phyloP scores from a whole-genome alignment of 805 yeast species.

The Kodamaea kakaduensis region DNA sequence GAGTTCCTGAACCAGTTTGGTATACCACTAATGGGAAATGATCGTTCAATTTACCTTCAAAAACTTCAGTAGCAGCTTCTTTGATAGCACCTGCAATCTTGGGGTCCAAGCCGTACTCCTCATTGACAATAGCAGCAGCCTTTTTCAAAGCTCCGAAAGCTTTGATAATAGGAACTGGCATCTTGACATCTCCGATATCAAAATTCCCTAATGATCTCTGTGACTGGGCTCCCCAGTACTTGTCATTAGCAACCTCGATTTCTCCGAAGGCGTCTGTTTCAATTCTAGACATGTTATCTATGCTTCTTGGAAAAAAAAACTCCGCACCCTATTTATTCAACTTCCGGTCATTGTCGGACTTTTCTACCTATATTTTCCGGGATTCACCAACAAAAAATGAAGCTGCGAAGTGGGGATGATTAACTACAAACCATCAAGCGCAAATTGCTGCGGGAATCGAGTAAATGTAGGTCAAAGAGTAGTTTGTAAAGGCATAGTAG shows the following conservation, averaged over 20 bases:
- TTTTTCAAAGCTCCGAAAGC: slow-evolving; percentile 38
- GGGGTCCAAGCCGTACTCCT: slow-evolving; percentile 32
- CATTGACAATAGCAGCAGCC: slow-evolving; percentile 37
- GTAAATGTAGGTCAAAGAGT: no score
- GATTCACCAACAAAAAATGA: no score
- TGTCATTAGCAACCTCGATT: slow-evolving; percentile 30
- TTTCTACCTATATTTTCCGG: slow-evolving; percentile 4
- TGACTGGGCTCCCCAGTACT: slow-evolving; percentile 39
- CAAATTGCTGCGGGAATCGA: no score
- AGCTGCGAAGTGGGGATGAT: no score
- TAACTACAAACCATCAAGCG: no score
- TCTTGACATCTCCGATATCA: slow-evolving; percentile 35
- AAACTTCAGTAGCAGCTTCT: slow-evolving; percentile 36
- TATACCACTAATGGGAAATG: slow-evolving; percentile 40
- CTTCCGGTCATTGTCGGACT: background rate
- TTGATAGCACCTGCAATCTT: slow-evolving; percentile 30
- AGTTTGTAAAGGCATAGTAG: no score
- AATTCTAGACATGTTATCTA: slow-evolving; percentile 19
- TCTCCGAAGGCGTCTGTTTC: slow-evolving; percentile 40
- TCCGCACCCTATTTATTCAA: slow-evolving; percentile 1
- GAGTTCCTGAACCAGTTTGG: slow-evolving; percentile 41
- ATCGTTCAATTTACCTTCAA: slow-evolving; percentile 34
- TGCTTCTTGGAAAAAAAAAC: slow-evolving; percentile 6
- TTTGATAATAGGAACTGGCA: slow-evolving; percentile 33
- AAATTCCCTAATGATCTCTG: slow-evolving; percentile 36